Base-by-base conservation (phyloP, 1,284 basidiomycete genomes). In the Psilocybe mexicana region DNA sequence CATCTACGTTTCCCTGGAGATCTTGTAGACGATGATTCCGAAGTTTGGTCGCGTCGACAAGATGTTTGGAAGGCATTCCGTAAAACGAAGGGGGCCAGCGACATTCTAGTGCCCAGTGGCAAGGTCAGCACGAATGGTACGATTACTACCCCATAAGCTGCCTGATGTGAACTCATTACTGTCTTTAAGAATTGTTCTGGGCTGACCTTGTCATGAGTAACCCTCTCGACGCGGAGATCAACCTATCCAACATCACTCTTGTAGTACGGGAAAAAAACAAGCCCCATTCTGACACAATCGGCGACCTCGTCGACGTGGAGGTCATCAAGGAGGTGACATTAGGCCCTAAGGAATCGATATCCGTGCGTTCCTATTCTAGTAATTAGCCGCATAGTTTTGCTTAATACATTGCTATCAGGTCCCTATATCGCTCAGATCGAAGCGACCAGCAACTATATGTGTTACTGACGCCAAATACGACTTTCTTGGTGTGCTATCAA, bases 161-260 rank as follows among this genome's bases (percentile, higher is more conserved):
- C 43, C 38, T 28, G 50, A 28, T 33, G 23, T 12, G 56, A 54
- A n/a, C 28, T 50, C n/a, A 55, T 8, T 38, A 24, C 33, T 44
- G 54, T 36, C 51, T 52, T 60, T 14, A 62, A 92, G 91, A 93
- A 70, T 73, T 75, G 2, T 91, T 93, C 66, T 92, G 87, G 86
- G 74, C 92, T 30, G 90, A 93, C 62, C 64, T 93, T 24, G 77
- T 77, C 6, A 57, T 93, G 59, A 76, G 72, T 43, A 93, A 93
- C 69, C 88, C 90, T 8, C 70, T 93, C 38, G 80, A 88, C 59
- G 78, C 87, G 6, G 89, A 90, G 54, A 77, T 93, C 14, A 83
- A 78, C 48, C 66, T 93, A 25, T 78, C 83, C 0, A 79, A 86
- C 59, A 59, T 92, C 53, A 84, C 86, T 0, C 69, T 90, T 11